phyloP scores from a whole-genome alignment of 78 protist species.

The Ministeria vibrans region DNA sequence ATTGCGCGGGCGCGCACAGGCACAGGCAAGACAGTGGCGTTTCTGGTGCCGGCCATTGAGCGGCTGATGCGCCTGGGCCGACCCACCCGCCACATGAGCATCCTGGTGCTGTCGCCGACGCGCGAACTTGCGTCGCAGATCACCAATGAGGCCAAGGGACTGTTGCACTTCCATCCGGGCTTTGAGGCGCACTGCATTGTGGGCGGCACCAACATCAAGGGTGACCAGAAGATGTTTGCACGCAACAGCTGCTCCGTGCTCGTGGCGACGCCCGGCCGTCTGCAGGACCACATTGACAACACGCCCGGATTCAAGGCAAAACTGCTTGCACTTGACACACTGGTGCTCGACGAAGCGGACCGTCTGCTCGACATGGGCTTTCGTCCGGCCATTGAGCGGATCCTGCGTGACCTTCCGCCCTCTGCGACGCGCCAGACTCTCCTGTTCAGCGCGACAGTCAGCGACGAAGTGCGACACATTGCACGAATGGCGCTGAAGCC shows the following conservation, averaged over 20 bases:
- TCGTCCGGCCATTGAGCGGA: constrained; percentile 86
- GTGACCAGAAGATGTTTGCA: constrained; percentile 69
- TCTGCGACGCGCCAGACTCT: constrained; percentile 66
- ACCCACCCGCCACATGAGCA: constrained; percentile 72
- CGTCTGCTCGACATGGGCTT: constrained; percentile 82
- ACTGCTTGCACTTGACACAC: background rate
- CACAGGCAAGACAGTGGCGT: constrained; percentile 91
- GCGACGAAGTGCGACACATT: background rate
- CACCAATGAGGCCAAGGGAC: constrained; percentile 42
- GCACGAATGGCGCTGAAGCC: background rate
- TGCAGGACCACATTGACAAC: constrained; percentile 90
- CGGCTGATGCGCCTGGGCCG: constrained; percentile 37
- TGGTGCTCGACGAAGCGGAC: constrained; percentile 97
- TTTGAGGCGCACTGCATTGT: constrained; percentile 13
- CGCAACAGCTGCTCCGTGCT: constrained; percentile 52
- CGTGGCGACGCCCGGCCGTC: constrained; percentile 99
- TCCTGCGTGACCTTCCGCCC: constrained; percentile 35
- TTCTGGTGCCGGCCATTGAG: constrained; percentile 87
- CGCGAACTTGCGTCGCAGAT: constrained; percentile 91
- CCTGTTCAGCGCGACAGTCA: constrained; percentile 55
- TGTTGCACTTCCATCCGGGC: background rate
- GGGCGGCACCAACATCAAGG: constrained; percentile 77
- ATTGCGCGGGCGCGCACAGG: constrained; percentile 95
- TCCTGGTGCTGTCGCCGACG: constrained; percentile 72
- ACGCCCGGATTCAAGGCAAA: constrained; percentile 28